These are phyloP conservation scores for Mycosphaerelloides madeirae DNA, from an alignment of 2,329 filamentous ascomycete genomes.

Conservation along the genomic window DNA sequence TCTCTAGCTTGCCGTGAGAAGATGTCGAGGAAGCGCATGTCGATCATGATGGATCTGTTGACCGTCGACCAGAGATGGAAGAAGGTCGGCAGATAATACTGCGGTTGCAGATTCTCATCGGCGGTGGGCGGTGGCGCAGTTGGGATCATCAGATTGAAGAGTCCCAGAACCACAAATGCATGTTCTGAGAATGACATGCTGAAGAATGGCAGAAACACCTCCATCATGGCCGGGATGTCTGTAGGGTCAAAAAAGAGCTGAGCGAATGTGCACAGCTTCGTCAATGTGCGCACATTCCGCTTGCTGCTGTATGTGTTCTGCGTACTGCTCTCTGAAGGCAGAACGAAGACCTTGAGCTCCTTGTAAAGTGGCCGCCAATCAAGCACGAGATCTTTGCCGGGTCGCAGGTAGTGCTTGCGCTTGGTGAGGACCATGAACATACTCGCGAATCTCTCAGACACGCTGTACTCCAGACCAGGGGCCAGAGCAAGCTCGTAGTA, in stretches of 20 bases:
- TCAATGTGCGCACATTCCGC: slow-evolving; percentile 66
- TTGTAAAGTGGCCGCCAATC: slow-evolving; percentile 93
- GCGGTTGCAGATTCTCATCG: slow-evolving; percentile 72
- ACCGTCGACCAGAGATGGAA: slow-evolving; percentile 97
- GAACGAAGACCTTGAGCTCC: slow-evolving; percentile 83
- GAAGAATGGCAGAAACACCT: slow-evolving; percentile 59
- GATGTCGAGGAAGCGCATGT: slow-evolving; percentile 83
- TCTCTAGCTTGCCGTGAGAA: slow-evolving; percentile 84
- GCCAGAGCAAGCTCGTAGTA: slow-evolving; percentile 93
- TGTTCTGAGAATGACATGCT: slow-evolving; percentile 88
- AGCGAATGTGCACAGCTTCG: slow-evolving; percentile 84
- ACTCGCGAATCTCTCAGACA: slow-evolving; percentile 86
- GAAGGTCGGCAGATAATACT: slow-evolving; percentile 84
- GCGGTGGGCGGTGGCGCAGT: slow-evolving; percentile 71
- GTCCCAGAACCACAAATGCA: slow-evolving; percentile 85
- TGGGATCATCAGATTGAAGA: slow-evolving; percentile 82
- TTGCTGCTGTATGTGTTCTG: slow-evolving; percentile 53
- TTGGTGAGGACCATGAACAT: slow-evolving; percentile 97
- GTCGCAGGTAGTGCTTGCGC: slow-evolving; percentile 94
- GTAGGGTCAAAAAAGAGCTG: slow-evolving; percentile 89
- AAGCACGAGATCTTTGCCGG: slow-evolving; percentile 79
- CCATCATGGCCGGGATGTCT: slow-evolving; percentile 68
- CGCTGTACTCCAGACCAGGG: slow-evolving; percentile 75
- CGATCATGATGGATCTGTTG: slow-evolving; percentile 80
- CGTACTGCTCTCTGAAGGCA: slow-evolving; percentile 74